Evolutionary conservation across 352 stramenopile species (phyloP), one percentile per base, ranked within the genome.

Genomic region (Phytophthora idaei): DNA sequence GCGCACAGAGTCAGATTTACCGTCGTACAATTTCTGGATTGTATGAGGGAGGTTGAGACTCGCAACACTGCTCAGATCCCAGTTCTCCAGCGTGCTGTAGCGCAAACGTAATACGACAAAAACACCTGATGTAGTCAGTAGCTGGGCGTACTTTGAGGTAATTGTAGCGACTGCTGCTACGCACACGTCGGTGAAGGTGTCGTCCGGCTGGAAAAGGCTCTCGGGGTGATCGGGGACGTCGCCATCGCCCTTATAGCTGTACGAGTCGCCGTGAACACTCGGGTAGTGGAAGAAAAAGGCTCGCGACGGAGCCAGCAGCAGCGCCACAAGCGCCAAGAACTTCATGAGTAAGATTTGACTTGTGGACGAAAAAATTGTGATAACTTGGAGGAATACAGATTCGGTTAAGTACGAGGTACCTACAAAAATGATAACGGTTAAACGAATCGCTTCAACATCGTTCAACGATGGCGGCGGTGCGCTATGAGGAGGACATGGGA

Each of bases 11-110:
- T 42, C 45, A 31, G 6, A 9, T 39, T 39, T 36, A 17, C 12
- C 21, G 36, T 42, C 81, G 50, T 62, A 90, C 82, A 90, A 71
- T 57, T 65, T 77, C 53, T 80, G 71, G 31, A 88, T 71, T 7
- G 78, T 79, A 42, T 56, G 56, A n/a, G 82, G 82, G 5, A 90
- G 65, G 42, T 80, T 77, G 34, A 90, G 74, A 41, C 62, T 73
- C 45, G 39, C 51, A 4, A 81, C 37, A 11, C 50, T 67, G 41
- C 73, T 67, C 61, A 90, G 64, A 51, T 90, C 67, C 82, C 80
- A 90, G 71, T 90, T 87, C n/a, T 75, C 75, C 55, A 90, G 64
- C 32, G 71, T 83, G 17, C 82, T 90, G 36, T 42, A 42, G 12
- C 1, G 11, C 12, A 42, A 42, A 44, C 8, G 32, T 25, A 44